Percentiles rank a stretch among this genome's conserved stretches.
Evolutionary conservation across 805 yeast genomes (phyloP).

Genomic region (Suhomyces canberraensis): DNA sequence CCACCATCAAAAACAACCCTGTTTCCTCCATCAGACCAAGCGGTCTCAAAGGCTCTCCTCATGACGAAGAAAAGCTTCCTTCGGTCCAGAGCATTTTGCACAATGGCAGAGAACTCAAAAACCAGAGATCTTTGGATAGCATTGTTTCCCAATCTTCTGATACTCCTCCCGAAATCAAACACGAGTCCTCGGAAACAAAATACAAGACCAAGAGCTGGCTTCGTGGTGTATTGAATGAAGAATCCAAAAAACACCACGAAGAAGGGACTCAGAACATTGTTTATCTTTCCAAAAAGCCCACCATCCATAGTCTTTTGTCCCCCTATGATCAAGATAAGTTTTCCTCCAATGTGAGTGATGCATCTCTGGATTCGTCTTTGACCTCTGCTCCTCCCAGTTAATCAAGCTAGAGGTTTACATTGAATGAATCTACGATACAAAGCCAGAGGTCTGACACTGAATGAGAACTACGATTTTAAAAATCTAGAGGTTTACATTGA

Average conservation of each 20-base stretch:
- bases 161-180: not conserved
- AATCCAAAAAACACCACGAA: conserved; percentile 4
- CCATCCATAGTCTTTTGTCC: conserved; percentile 29
- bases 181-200: not conserved
- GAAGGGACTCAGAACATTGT: not conserved
- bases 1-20: conserved; percentile 3
- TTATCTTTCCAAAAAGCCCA: conserved; percentile 22
- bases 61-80: conserved; percentile 4
- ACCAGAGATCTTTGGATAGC: conserved; percentile 2
- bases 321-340: conserved; percentile 15
- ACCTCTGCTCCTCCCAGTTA: not conserved
- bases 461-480: too few relatives aligned
- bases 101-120: conserved; percentile 2
- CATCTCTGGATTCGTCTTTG: conserved; percentile 1
- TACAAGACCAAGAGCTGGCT: conserved; percentile 22
- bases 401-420: not conserved
- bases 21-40: not conserved
- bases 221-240: conserved; percentile 27
- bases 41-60: too few relatives aligned
- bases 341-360: conserved; percentile 1
- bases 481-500: too few relatives aligned
- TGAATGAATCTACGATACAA: too few relatives aligned
- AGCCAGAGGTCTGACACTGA: too few relatives aligned
- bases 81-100: conserved; percentile 8
- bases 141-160: conserved; percentile 2